Base-by-base conservation (phyloP, 2,329 filamentous ascomycete genomes). In the Arthrobotrys pseudoclavata region DNA sequence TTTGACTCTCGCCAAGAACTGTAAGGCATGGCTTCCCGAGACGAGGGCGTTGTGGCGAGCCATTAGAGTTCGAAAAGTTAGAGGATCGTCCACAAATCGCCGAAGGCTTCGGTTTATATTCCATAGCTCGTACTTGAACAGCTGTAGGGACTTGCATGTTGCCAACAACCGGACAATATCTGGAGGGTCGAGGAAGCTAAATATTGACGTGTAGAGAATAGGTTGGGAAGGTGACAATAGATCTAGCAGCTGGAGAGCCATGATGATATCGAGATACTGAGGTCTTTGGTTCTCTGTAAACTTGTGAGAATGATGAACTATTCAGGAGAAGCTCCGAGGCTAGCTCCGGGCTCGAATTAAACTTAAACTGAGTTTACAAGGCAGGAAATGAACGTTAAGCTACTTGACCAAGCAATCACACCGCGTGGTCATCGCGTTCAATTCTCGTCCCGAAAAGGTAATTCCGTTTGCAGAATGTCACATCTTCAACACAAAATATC, bases 21-120 rank as follows among this genome's bases (percentile, higher is more conserved):
- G 69, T n/a, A 79, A 24, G 4, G 75, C 75, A 48, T 79, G 63
- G 57, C 69, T 69, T 31, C 75, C 75, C 10, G 75, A 79, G 3
- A 79, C 75, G 4, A 79, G 47, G 9, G 75, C 75, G 29, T 79
- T 69, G 55, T 79, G 60, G 20, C 47, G 53, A 13, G 75, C 75
- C 75, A 79, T 79, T 12, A 79, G 48, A 15, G 69, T 64, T 12
- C 75, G 75, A 47, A 79, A 79, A 1, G 48, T 24, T 9, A 79
- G 10, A 9, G 75, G 75, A 10, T 79, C 69, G 22, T 69, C n/a
- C 10, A 79, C 62, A 40, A 79, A 79, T 18, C 75, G 75, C 9
- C 62, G 26, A 40, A 79, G 69, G 18, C 64, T 72, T 45, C 69
- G 24, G 48, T 79, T 79, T 24, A 79, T 53, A 48, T 53, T 79